Conservation (phyloP, 768 basidiomycete species). For the Pholiota molesta region DNA sequence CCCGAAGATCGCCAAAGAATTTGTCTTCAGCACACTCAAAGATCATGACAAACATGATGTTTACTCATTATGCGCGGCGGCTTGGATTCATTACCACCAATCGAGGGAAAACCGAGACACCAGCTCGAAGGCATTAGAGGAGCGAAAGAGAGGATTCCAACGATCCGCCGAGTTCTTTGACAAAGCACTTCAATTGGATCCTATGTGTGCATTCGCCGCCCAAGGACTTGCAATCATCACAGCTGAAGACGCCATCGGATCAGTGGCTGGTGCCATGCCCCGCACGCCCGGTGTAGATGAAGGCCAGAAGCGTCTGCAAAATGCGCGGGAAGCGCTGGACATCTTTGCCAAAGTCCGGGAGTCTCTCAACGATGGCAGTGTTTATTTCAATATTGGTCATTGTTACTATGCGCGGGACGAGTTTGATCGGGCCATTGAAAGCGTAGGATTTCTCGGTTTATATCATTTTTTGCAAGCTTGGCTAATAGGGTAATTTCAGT, state of each 20-base stretch:
- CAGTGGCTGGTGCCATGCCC: constrained; percentile 55
- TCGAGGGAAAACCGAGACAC: constrained; percentile 83
- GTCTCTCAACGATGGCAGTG: constrained; percentile 77
- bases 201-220: constrained; percentile 88
- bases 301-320: constrained; percentile 61
- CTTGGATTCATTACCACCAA: constrained; percentile 83
- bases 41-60: constrained; percentile 87
- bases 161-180: constrained; percentile 91
- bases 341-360: constrained; percentile 93
- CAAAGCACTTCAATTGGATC: constrained; percentile 84
- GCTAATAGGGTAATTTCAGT: constrained; percentile 48
- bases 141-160: constrained; percentile 77
- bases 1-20: constrained; percentile 77
- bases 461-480: background rate
- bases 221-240: constrained; percentile 94
- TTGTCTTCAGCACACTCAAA: constrained; percentile 87
- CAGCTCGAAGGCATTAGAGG: constrained; percentile 57
- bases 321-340: constrained; percentile 85
- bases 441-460: constrained; percentile 57
- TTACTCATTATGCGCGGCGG: constrained; percentile 89
- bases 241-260: constrained; percentile 88
- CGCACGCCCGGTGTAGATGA: constrained; percentile 60
- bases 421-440: constrained; percentile 94
- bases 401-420: constrained; percentile 93
- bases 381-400: constrained; percentile 96